These are phyloP conservation scores for Glycyrrhiza uralensis DNA, from an alignment of 306 rosid genomes.

Conservation along the genomic window DNA sequence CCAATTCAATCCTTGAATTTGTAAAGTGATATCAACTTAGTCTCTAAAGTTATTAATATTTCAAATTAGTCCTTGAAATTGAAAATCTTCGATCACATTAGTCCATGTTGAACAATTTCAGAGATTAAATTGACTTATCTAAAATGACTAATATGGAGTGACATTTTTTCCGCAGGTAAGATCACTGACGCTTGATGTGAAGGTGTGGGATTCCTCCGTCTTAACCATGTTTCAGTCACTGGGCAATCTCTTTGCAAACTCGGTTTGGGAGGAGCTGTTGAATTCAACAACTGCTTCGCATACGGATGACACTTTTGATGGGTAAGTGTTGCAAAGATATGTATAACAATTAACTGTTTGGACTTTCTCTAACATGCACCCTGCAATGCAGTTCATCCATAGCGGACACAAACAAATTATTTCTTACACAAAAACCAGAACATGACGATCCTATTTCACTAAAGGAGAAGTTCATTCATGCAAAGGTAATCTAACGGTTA, in stretches of 20 bases:
- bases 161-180: conserved; percentile 55
- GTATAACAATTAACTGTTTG: conserved; percentile 13
- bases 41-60: too few relatives aligned
- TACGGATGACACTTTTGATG: conserved; percentile 33
- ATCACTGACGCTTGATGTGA: conserved; percentile 82
- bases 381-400: conserved; percentile 44
- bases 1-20: too few relatives aligned
- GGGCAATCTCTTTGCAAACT: conserved; percentile 67
- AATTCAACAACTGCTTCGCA: conserved; percentile 32
- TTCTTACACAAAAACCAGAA: conserved; percentile 51
- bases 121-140: too few relatives aligned
- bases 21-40: too few relatives aligned
- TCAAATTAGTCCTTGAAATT: too few relatives aligned
- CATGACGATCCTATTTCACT: conserved; percentile 56
- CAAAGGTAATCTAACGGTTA: conserved; percentile 48
- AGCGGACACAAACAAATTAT: conserved; percentile 31
- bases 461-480: conserved; percentile 70
- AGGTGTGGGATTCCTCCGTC: conserved; percentile 73
- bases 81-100: too few relatives aligned
- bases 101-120: too few relatives aligned
- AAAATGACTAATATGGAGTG: too few relatives aligned
- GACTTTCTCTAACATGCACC: conserved; percentile 24
- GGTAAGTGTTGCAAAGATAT: conserved; percentile 41
- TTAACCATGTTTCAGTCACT: conserved; percentile 63
- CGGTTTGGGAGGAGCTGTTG: conserved; percentile 84